Base-by-base conservation (phyloP, 2,329 filamentous ascomycete genomes). In the Cyphellophora europaea region DNA sequence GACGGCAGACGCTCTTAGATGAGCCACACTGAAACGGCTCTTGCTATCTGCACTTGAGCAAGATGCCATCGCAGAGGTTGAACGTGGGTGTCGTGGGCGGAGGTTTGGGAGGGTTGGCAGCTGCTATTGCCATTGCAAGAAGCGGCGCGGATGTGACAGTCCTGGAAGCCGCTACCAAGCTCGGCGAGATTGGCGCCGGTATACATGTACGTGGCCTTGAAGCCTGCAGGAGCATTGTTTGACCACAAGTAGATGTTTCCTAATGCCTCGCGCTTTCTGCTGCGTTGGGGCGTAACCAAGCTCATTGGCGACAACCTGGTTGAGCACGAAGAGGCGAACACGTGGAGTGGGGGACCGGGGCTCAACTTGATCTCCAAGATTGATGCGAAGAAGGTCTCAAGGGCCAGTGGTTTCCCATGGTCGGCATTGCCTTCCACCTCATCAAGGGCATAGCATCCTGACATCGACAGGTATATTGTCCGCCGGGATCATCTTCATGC, bases 81-180 rank as follows among this genome's bases (percentile, higher is more conserved):
- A n/a, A n/a, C n/a, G n/a, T n/a, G n/a, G n/a, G n/a, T n/a, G n/a
- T 55, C 6, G 38, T 53, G 6, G 61, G 61, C 12, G 60, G 58
- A 12, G 61, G 62, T 5, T 53, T 65, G 16, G 60, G 58, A 2
- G 61, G 61, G 6, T 51, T 65, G 5, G 59, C 62, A n/a, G 57
- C 63, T n/a, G 57, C 62, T 14, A 63, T 66, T 36, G 59, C 62
- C 40, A 55, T 60, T 29, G 53, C 57, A 11, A 49, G 56, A 8
- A 55, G 57, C 13, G 61, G 59, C 2, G 57, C 56, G 23, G 44
- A 48, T 11, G 57, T 43, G 10, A 43, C 41, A 2, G 27, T 42
- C 11, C 36, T 42, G 15, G 40, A 42, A 27, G 36, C 36, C 4
- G 25, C 40, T 11, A 30, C 16, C 5, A 37, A 42, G 19, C 21